phyloP scores from a whole-genome alignment of 2,329 filamentous ascomycete genomes.

The Leptographium flavum region DNA sequence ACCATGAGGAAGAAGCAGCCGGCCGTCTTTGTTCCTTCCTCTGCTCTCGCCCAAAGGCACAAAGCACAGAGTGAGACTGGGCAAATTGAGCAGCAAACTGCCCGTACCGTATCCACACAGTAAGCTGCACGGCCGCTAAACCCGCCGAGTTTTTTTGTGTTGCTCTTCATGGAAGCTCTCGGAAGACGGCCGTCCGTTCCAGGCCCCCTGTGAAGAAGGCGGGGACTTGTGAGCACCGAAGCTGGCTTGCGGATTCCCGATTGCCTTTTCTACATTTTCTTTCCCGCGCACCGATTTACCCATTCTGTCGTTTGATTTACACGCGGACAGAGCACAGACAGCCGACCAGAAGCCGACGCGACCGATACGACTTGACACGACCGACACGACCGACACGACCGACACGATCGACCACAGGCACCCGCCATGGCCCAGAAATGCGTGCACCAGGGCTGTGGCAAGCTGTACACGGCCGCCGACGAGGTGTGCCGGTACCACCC shows the following conservation, averaged over 20 bases:
- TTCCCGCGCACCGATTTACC: no score
- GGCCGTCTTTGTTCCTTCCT: no score
- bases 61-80: background rate
- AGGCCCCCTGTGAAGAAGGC: background rate
- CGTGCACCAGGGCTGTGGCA: slow-evolving; percentile 91
- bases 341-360: no score
- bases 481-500: slow-evolving; percentile 88
- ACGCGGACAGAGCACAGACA: no score
- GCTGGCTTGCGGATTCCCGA: no score
- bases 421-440: slow-evolving; percentile 71
- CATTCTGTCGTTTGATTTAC: no score
- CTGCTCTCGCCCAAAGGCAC: no score
- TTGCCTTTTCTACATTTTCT: no score
- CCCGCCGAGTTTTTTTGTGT: background rate
- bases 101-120: slow-evolving; percentile 5
- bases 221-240: background rate
- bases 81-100: background rate
- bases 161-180: slow-evolving; percentile 12
- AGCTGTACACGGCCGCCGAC: slow-evolving; percentile 65
- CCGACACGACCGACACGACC: background rate
- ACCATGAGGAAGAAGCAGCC: no score
- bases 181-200: slow-evolving; percentile 6
- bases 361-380: background rate
- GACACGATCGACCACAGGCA: no score
- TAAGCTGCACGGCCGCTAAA: background rate